Conservation (phyloP, 345 rosid species). For the Triadica sebifera region DNA sequence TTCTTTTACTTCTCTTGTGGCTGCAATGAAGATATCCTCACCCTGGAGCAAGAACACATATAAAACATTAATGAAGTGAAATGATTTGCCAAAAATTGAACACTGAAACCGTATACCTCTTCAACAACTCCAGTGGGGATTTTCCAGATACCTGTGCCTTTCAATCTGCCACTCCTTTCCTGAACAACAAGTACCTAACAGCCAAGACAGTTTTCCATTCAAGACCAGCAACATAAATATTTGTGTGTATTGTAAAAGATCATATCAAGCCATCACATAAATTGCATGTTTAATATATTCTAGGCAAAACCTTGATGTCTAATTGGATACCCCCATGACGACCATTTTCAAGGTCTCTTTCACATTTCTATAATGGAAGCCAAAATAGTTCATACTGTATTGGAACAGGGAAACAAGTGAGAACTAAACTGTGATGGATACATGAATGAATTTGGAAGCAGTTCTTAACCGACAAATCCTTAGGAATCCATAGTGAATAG, state of each 20-base stretch:
- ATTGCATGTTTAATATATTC: neutral
- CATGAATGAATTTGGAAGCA: neutral
- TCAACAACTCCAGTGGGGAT: slow-evolving; percentile 85
- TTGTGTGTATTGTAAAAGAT: too few relatives aligned
- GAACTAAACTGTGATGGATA: neutral
- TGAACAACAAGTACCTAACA: slow-evolving; percentile 72
- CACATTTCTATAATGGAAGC: neutral
- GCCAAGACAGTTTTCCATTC: slow-evolving; percentile 14
- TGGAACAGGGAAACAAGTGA: neutral
- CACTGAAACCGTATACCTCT: slow-evolving; percentile 41
- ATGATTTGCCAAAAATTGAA: neutral
- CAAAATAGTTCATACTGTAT: neutral
- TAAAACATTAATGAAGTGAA: slow-evolving; percentile 11
- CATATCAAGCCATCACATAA: neutral
- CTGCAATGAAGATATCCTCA: slow-evolving; percentile 63
- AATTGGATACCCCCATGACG: neutral
- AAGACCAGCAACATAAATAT: slow-evolving; percentile 5
- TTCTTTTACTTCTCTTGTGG: slow-evolving; percentile 78
- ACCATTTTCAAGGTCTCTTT: neutral
- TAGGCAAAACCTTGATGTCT: neutral
- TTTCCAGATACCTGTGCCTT: slow-evolving; percentile 67
- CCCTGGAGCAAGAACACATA: slow-evolving; percentile 41
- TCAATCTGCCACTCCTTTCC: slow-evolving; percentile 61
- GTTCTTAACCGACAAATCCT: too few relatives aligned
- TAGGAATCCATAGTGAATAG: too few relatives aligned